Conservation (phyloP, 352 stramenopile genomes). For the Pythium pyrilobum region DNA sequence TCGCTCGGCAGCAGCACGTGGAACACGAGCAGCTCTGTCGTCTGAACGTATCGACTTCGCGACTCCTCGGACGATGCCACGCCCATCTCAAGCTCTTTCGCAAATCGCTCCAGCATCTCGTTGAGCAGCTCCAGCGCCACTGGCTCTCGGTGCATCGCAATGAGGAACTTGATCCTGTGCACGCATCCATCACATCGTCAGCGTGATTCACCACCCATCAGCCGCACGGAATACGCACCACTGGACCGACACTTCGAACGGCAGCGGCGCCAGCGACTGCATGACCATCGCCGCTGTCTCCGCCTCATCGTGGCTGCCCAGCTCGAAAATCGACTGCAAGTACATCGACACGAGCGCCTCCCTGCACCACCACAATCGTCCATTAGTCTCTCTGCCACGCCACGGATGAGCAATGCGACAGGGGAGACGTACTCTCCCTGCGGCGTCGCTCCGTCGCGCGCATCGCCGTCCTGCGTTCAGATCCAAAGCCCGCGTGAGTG, state of each 20-base stretch:
- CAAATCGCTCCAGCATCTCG: slow-evolving; percentile 20
- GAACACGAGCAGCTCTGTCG: slow-evolving; percentile 40
- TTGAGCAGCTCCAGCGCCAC: slow-evolving; percentile 26
- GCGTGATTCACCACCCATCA: neutral
- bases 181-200: neutral
- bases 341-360: slow-evolving; percentile 62
- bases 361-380: slow-evolving; percentile 14
- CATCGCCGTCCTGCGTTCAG: too few species aligned
- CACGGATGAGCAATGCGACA: neutral
- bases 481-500: too few species aligned
- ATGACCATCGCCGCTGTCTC: slow-evolving; percentile 37
- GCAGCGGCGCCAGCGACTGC: slow-evolving; percentile 36
- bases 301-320: slow-evolving; percentile 50
- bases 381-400: neutral
- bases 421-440: slow-evolving; percentile 2
- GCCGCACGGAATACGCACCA: slow-evolving; percentile 21
- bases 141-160: slow-evolving; percentile 45
- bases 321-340: slow-evolving; percentile 57
- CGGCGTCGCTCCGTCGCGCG: slow-evolving; percentile 7
- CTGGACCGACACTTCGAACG: slow-evolving; percentile 32
- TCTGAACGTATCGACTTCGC: neutral
- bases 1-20: slow-evolving; percentile 44
- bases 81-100: neutral
- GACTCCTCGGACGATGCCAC: neutral
- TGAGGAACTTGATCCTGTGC: slow-evolving; percentile 50